A percentile compares a stretch with the other conserved stretches of the same genome.
Conservation (phyloP, 768 basidiomycete genomes). For the Lyophyllum semitale region DNA sequence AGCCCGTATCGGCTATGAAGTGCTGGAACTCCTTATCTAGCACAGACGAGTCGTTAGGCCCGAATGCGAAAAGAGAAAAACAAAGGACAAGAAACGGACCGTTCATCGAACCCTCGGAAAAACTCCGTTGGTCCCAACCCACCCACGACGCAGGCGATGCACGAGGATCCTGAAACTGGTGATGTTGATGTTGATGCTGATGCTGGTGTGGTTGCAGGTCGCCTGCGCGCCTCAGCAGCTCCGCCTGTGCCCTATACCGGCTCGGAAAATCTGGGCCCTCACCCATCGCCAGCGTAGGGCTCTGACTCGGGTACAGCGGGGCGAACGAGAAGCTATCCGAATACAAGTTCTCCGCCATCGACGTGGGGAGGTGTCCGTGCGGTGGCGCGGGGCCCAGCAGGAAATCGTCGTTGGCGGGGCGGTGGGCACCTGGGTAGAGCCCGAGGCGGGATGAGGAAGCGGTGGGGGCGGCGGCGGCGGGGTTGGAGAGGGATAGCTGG, state of each 20-base stretch:
- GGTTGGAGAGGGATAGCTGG: conserved; percentile 45
- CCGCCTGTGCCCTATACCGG: conserved; percentile 50
- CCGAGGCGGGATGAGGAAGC: background rate
- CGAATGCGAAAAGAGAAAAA: background rate
- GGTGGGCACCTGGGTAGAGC: background rate
- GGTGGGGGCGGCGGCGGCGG: conserved; percentile 31
- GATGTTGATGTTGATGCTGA: background rate
- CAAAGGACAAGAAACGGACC: background rate
- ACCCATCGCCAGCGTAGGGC: conserved; percentile 11
- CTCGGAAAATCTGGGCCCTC: conserved; percentile 41
- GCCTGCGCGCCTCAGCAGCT: conserved; percentile 37
- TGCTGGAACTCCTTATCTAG: conserved; percentile 2
- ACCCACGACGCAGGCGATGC: background rate
- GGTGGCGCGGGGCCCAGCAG: conserved; percentile 33
- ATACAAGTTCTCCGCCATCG: conserved; percentile 13
- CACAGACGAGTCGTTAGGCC: background rate
- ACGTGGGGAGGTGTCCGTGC: background rate
- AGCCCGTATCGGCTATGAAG: conserved; percentile 9
- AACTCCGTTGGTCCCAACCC: conserved; percentile 1
- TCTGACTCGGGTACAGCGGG: conserved; percentile 18
- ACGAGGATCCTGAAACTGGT: background rate
- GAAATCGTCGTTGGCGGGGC: conserved; percentile 33
- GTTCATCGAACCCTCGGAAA: background rate
- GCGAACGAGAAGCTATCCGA: conserved; percentile 22
- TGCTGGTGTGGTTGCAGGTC: background rate